Conservation (phyloP, 495 filamentous ascomycete genomes). For the Trichoderma virens region DNA sequence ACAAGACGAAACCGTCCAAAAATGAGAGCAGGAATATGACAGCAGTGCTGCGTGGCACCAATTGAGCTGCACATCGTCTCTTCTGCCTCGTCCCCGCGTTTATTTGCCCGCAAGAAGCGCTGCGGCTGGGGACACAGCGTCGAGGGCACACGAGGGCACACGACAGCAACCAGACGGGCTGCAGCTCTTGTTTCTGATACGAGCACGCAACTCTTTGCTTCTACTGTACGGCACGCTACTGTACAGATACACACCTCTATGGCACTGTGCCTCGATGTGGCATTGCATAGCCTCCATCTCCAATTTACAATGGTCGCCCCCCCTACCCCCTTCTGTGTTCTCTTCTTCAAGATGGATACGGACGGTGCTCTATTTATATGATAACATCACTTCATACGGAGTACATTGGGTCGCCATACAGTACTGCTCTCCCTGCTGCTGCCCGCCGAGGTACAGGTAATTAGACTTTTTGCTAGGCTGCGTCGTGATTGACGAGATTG, state of each 20-base stretch:
- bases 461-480: slow-evolving; percentile 1
- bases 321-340: too few species aligned
- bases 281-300: background rate
- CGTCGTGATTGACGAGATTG: slow-evolving; percentile 1
- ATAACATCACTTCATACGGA: background rate
- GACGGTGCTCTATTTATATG: background rate
- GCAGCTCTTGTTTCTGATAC: background rate
- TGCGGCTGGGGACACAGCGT: background rate
- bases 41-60: slow-evolving; percentile 8
- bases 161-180: background rate
- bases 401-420: background rate
- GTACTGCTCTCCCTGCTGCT: too few species aligned
- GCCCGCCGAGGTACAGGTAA: background rate
- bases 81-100: background rate
- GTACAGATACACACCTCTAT: background rate
- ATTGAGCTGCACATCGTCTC: background rate
- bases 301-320: background rate
- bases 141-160: background rate
- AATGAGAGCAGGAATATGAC: background rate
- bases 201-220: too few species aligned
- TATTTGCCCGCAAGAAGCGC: background rate
- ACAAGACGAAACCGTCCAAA: background rate
- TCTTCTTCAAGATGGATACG: too few species aligned
- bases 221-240: too few species aligned
- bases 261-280: background rate